Evolutionary conservation across 345 rosid genomes (phyloP).

Genomic region (Durio zibethinus): DNA sequence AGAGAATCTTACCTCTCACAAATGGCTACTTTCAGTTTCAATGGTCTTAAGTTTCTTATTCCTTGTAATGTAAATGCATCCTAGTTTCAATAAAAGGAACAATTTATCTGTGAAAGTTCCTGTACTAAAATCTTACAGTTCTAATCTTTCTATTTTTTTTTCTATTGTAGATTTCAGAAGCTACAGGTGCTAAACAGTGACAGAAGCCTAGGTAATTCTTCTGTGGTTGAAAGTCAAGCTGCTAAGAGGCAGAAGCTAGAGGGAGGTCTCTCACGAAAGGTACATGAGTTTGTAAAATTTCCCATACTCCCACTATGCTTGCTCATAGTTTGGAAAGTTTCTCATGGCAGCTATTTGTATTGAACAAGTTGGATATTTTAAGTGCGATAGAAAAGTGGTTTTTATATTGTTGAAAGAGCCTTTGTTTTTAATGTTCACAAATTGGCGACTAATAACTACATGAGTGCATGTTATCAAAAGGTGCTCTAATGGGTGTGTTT

Average conservation of each 20-base stretch:
- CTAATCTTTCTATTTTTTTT: neutral
- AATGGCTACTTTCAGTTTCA: neutral
- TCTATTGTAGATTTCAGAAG: constrained; percentile 43
- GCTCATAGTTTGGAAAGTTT: neutral
- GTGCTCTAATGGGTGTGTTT: neutral
- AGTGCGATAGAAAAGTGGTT: neutral
- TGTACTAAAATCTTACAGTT: neutral
- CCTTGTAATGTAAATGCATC: neutral
- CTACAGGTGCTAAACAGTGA: constrained; percentile 33
- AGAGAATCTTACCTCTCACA: neutral
- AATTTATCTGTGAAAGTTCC: neutral
- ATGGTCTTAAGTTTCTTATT: neutral
- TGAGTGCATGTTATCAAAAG: neutral
- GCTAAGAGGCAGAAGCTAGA: constrained; percentile 94
- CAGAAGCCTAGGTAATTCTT: constrained; percentile 43
- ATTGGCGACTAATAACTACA: neutral
- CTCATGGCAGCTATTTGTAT: neutral
- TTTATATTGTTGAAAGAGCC: constrained; percentile 5
- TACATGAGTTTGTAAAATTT: constrained; percentile 16
- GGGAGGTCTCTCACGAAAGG: constrained; percentile 79
- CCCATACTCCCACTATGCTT: neutral
- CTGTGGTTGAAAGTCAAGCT: constrained; percentile 72
- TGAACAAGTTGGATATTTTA: constrained; percentile 1
- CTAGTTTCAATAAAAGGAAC: neutral
- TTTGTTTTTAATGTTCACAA: neutral